Evolutionary conservation across 371 early-diverging fungal species (phyloP), one percentile per base, ranked within the genome.

Genomic region (Globomyces sp.): DNA sequence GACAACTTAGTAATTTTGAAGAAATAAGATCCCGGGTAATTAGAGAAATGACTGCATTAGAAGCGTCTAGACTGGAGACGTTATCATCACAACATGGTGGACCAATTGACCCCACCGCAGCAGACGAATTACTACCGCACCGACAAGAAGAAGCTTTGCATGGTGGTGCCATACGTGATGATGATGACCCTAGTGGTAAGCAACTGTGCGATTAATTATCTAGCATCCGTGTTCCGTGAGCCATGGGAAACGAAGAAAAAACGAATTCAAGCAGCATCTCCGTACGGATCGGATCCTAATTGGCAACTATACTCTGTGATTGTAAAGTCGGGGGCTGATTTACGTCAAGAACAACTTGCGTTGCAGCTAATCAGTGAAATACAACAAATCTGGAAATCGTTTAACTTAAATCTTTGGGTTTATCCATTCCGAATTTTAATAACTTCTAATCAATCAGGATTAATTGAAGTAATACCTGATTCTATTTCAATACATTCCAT

Each of bases 281-380:
- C 92, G 0, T 99, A 86, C 80, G 93, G 92, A 0, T 79, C 86
- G 37, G 71, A 86, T 52, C 87, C 86, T 36, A 89, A 88, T 49
- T 99, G 98, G 98, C 81, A 85, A 46, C 76, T 98, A 44, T 71
- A 91, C 2, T 94, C 96, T 8, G 88, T 98, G 5, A 99, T 99
- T 77, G 96, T 99, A 9, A 99, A 99, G 74, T 90, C 93, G 6
- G 99, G 99, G 0, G 91, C 92, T 0, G 98, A 97, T 78, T 78
- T 99, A 68, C 86, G 96, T 50, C 99, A 99, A 74, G 99, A 99
- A 75, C 94, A 97, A 66, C 85, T 99, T 68, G 99, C 99, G 2
- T 84, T 92, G 39, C 98, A 99, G 77, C 71, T 99, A 57, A 92
- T 99, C 47, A 85, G 82, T 36, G 95, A 95, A 71, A 92, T 99